Conservation (phyloP, 441 rosid species). For the Brassica hybrid region DNA sequence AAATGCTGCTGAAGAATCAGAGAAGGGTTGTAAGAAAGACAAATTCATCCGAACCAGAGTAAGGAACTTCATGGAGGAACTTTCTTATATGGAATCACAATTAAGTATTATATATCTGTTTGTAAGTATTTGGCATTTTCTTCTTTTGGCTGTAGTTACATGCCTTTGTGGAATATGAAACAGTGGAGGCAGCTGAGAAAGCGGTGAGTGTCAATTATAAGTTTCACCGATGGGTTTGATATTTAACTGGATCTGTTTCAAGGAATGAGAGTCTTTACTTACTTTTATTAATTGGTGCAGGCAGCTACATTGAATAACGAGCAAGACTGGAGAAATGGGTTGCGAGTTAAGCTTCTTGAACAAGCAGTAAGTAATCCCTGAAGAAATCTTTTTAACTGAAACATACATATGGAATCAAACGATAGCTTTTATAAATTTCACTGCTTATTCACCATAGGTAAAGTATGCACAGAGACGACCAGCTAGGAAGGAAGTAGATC, state of each 20-base stretch:
- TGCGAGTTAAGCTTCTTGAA: conserved; percentile 82
- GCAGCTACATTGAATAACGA: conserved; percentile 74
- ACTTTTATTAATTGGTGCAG: conserved; percentile 52
- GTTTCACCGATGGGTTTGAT: not conserved
- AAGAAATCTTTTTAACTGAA: not conserved
- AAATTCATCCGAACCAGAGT: conserved; percentile 67
- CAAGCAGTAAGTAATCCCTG: conserved; percentile 52
- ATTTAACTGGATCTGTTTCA: not conserved
- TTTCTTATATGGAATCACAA: not conserved
- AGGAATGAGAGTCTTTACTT: not conserved
- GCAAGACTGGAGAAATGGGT: conserved; percentile 94
- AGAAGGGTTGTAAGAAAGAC: conserved; percentile 61
- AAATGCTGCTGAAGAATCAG: no score
- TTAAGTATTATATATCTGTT: not conserved
- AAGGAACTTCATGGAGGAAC: conserved; percentile 30
- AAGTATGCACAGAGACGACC: conserved; percentile 67
- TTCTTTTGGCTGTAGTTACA: conserved; percentile 58
- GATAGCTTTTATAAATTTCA: not conserved
- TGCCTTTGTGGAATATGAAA: conserved; percentile 88
- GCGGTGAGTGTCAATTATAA: conserved; percentile 63
- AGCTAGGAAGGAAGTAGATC: conserved; percentile 62
- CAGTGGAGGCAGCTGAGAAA: conserved; percentile 85
- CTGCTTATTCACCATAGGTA: conserved; percentile 48
- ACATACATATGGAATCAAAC: conserved; percentile 13
- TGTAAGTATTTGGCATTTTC: conserved; percentile 18